Evolutionary conservation across 2,329 filamentous ascomycete species (phyloP), one percentile per base, ranked within the genome.

Genomic region (Calonectria hawksworthii): DNA sequence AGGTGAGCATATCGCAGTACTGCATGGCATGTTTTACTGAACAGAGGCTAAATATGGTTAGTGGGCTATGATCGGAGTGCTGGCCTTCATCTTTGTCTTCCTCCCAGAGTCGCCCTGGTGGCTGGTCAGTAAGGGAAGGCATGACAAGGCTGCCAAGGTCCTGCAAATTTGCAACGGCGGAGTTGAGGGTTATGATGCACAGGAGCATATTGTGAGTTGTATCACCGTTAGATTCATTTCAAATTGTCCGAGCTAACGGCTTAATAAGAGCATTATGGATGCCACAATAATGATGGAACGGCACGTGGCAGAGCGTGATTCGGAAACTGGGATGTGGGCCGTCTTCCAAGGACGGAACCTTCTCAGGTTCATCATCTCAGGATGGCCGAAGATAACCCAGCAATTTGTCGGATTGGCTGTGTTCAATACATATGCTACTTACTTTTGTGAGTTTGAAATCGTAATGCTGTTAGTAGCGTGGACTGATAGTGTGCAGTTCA

Each of bases 341-440:
- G 73, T 76, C 1, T 77, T 77, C 47, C 56, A 69, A 32, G 74
- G 74, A 2, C 68, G 71, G 5, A 77, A 77, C n/a, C 68, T 74
- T 7, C 38, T 76, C n/a, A 56, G 75, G 6, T 76, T 75, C 10
- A 64, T 77, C 30, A 75, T 74, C 9, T 66, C 75, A 1, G 68
- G 64, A 13, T 75, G 74, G 68, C 75, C 75, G 4, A 75, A 74
- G 47, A 61, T 76, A 32, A 72, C 75, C 1, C 75, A 77, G 54
- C 75, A 77, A 18, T 74, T 77, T 47, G 71, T 75, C 1, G 75
- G 75, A 21, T 52, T 77, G 56, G 66, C 75, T 16, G 74, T 77
- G 8, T 74, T 77, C 13, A 77, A 77, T 32, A 75, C 74, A 8
- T 77, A 76, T 13, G 75, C 75, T 9, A 77, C 74, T 16, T 75